Evolutionary conservation across 176 grass and related monocot species (phyloP).

Genomic region (Leersia perrieri): DNA sequence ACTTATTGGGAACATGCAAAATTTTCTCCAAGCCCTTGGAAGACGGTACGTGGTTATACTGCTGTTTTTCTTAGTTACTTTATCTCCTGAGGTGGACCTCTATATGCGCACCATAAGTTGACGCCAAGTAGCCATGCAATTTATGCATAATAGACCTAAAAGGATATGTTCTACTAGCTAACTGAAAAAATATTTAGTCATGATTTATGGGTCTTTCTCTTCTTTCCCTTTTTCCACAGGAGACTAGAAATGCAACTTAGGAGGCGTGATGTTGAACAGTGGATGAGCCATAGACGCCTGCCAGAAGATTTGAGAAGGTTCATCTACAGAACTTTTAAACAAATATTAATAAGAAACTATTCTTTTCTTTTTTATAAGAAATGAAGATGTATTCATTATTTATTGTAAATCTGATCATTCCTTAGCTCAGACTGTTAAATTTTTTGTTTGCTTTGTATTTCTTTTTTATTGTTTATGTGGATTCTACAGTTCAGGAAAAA

Average conservation of each 20-base stretch:
- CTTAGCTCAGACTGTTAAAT: neutral
- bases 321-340: conserved; percentile 19
- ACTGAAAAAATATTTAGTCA: neutral
- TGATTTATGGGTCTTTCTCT: neutral
- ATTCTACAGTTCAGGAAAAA: neutral
- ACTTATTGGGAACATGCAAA: conserved; percentile 98
- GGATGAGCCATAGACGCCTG: conserved; percentile 95
- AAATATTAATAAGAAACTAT: neutral
- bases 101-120: neutral
- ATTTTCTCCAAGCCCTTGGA: conserved; percentile 98
- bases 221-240: conserved; percentile 37
- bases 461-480: neutral
- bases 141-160: neutral
- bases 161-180: neutral
- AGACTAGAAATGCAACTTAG: conserved; percentile 98
- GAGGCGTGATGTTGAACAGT: conserved; percentile 90
- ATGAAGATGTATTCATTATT: neutral
- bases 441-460: neutral
- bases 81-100: neutral
- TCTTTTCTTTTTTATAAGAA: neutral
- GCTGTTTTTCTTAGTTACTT: neutral
- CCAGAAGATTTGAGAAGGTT: conserved; percentile 92
- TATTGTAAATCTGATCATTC: neutral
- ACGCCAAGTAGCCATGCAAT: neutral
- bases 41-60: conserved; percentile 58